Evolutionary conservation across 768 basidiomycete species (phyloP), one percentile per base, ranked within the genome.

Genomic region (Pleurotus tuber-regium): DNA sequence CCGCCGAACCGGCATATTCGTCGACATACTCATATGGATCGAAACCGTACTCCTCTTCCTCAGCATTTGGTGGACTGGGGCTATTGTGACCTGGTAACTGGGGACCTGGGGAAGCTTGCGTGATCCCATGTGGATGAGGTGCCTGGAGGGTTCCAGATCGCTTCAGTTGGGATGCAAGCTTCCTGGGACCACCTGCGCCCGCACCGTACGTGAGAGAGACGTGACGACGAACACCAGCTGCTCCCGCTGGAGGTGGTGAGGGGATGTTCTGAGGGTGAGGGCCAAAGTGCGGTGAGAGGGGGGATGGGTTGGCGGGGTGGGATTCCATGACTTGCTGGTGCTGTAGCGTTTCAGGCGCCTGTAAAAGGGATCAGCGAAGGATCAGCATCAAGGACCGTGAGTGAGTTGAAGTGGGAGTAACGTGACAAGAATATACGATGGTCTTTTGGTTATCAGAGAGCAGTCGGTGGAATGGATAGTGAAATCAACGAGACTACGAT

Each of bases 131-230:
- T 38, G 47, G 44, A 38, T 29, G 47, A 8, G 80, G 74, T 1
- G 82, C 78, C 60, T 86, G 83, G 9, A 91, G 69, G 9, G 89
- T 92, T 19, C 88, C 90, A 21, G 88, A 81, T 53, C 90, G 85
- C 63, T 82, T 88, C 53, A 92, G 77, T 33, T 79, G 77, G 12
- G 77, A 61, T 19, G 69, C 58, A 25, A 72, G 42, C 61, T 82
- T 79, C 41, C 82, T 77, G 24, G 75, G 73, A 42, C 74, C 72
- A 38, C 72, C 73, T n/a, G 73, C 76, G 38, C 72, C 77, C 14
- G 82, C 77, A 24, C 86, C 84, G 57, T 88, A 83, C 21, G 86
- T 92, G 43, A 92, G 77, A 51, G 86, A 89, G 52, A 86, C 85
- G 65, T 92, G 88, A 52, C 91, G 77, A 33, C 91, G 84, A 23